These are phyloP conservation scores for Tuber microsphaerosporum DNA, from an alignment of 495 filamentous ascomycete genomes.

Conservation along the genomic window DNA sequence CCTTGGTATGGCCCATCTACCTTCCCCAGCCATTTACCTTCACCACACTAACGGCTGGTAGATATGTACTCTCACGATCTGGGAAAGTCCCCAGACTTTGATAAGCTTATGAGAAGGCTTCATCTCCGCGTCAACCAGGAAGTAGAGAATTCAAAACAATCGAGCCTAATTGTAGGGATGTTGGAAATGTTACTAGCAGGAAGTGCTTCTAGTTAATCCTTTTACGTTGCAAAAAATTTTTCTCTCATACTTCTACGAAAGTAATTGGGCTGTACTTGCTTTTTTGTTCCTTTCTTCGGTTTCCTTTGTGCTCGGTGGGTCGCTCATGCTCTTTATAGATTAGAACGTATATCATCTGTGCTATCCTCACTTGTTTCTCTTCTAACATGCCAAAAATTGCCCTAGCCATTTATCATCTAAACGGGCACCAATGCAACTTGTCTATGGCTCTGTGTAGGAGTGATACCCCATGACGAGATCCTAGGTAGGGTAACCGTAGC, in stretches of 20 bases:
- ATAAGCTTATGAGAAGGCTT: slow-evolving; percentile 56
- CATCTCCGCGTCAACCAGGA: slow-evolving; percentile 63
- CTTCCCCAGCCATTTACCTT: background rate
- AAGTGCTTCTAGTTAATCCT: background rate
- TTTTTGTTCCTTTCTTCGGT: background rate
- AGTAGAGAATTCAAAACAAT: slow-evolving; percentile 73
- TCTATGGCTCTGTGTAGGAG: background rate
- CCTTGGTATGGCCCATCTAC: slow-evolving; percentile 42
- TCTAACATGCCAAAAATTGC: background rate
- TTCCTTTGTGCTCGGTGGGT: background rate
- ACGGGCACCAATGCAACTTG: background rate
- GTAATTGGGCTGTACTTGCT: background rate
- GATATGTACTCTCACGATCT: slow-evolving; percentile 82
- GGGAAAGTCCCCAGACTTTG: slow-evolving; percentile 65
- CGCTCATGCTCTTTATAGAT: background rate
- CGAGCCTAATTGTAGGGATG: slow-evolving; percentile 74
- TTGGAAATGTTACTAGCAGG: slow-evolving; percentile 61
- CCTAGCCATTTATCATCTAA: background rate
- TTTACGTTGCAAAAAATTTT: background rate
- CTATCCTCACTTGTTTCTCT: background rate
- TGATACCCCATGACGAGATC: background rate
- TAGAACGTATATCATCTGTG: background rate
- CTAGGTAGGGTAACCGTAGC: background rate
- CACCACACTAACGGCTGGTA: background rate
- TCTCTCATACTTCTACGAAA: background rate